Evolutionary conservation across 768 basidiomycete species (phyloP).

Genomic region (Pleurotus cornucopiae): DNA sequence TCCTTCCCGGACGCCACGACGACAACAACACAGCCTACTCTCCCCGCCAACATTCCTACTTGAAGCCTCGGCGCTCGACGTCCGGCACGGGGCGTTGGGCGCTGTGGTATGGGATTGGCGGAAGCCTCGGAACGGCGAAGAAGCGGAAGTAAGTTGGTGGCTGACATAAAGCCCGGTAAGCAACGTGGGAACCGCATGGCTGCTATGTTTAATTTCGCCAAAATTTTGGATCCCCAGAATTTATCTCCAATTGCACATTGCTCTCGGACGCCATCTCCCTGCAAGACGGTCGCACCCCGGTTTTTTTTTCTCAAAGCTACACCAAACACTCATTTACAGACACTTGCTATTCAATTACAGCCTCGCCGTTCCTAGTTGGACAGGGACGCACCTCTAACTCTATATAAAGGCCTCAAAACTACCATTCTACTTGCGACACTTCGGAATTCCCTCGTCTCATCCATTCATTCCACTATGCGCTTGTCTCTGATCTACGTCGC

Average conservation of each 20-base stretch:
- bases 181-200: constrained; percentile 7
- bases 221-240: not conserved
- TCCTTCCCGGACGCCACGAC: no score
- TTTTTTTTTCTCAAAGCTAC: not conserved
- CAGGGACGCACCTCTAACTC: not conserved
- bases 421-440: not conserved
- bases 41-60: no score
- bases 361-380: constrained; percentile 3
- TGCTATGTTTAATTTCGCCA: constrained; percentile 1
- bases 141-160: not conserved
- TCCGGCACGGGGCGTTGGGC: not conserved
- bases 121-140: constrained; percentile 1
- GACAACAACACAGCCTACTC: no score
- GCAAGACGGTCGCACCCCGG: not conserved
- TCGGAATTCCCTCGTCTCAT: not conserved
- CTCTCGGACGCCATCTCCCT: not conserved
- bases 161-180: not conserved
- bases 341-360: not conserved
- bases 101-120: not conserved
- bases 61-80: no score
- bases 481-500: not conserved
- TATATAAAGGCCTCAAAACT: constrained; percentile 2
- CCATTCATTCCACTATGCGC: not conserved
- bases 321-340: not conserved
- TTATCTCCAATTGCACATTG: constrained; percentile 7